A percentile compares a stretch with the other conserved stretches of the same genome.
These are phyloP conservation scores for Colletotrichum coccodes DNA, from an alignment of 2,329 filamentous ascomycete genomes.

Conservation along the genomic window DNA sequence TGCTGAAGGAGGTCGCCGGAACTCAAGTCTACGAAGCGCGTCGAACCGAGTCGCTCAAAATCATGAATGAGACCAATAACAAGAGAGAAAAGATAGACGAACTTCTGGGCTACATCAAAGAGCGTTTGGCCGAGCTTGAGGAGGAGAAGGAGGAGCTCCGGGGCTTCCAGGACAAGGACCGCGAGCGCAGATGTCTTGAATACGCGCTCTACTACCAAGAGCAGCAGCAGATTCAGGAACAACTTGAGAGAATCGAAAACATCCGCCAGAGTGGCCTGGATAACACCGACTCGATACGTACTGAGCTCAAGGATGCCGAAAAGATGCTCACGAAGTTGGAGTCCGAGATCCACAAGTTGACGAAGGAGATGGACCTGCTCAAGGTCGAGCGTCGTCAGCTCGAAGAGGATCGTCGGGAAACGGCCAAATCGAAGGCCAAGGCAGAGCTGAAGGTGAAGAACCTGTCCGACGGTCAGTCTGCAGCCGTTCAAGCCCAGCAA, in stretches of 20 bases:
- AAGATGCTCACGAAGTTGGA: constrained; percentile 82
- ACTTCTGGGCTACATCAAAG: constrained; percentile 89
- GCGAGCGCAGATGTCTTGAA: constrained; percentile 89
- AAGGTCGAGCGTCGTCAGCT: constrained; percentile 87
- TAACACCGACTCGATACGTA: constrained; percentile 82
- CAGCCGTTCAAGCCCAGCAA: constrained; percentile 77
- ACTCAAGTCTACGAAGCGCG: constrained; percentile 97
- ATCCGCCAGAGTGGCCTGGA: constrained; percentile 85
- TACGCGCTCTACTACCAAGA: constrained; percentile 95
- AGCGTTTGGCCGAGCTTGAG: constrained; percentile 87
- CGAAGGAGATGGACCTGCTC: constrained; percentile 85
- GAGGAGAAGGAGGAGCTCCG: constrained; percentile 97
- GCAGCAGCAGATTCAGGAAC: constrained; percentile 80
- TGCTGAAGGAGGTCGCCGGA: constrained; percentile 97
- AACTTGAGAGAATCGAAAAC: constrained; percentile 85
- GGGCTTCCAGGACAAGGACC: constrained; percentile 94
- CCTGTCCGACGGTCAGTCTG: constrained; percentile 83
- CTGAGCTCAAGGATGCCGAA: constrained; percentile 81
- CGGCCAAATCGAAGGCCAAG: constrained; percentile 82
- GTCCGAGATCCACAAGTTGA: constrained; percentile 80
- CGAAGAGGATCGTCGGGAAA: constrained; percentile 88
- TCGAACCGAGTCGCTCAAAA: constrained; percentile 90
- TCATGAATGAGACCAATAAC: constrained; percentile 96
- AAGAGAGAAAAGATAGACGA: constrained; percentile 96
- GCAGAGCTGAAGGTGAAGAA: constrained; percentile 86